phyloP scores from a whole-genome alignment of 2,329 filamentous ascomycete genomes.

The Aspergillus chevalieri region DNA sequence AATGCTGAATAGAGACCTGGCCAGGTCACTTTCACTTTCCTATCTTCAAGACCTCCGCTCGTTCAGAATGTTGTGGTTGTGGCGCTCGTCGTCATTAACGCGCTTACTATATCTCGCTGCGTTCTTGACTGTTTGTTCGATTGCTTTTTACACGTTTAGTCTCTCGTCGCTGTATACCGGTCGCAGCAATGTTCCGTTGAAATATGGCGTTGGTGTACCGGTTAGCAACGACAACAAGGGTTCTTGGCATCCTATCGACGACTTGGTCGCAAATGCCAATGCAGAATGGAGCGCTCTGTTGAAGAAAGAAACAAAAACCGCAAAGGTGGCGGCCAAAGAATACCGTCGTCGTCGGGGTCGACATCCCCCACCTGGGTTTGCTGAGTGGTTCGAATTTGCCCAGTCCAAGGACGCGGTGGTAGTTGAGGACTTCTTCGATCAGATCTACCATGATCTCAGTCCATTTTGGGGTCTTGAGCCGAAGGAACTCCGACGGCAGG shows the following conservation, averaged over 20 bases:
- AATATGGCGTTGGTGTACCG: too few species aligned
- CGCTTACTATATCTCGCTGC: too few species aligned
- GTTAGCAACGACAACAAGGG: too few species aligned
- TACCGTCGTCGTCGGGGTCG: slow-evolving; percentile 42
- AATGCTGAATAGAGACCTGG: too few species aligned
- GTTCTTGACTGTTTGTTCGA: too few species aligned
- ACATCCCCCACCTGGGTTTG: slow-evolving; percentile 31
- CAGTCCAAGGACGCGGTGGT: slow-evolving; percentile 37
- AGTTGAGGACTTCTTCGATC: slow-evolving; percentile 44
- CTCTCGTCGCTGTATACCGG: too few species aligned
- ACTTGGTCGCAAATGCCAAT: slow-evolving; percentile 12
- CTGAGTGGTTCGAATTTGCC: slow-evolving; percentile 44
- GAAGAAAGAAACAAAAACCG: slow-evolving; percentile 27
- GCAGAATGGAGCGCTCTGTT: slow-evolving; percentile 7
- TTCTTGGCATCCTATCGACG: slow-evolving; percentile 10
- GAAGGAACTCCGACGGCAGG: slow-evolving; percentile 30
- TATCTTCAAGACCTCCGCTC: too few species aligned
- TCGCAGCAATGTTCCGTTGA: too few species aligned
- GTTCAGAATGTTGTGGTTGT: too few species aligned
- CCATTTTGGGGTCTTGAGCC: slow-evolving; percentile 46
- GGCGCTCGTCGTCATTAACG: too few species aligned
- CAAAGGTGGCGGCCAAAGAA: slow-evolving; percentile 33
- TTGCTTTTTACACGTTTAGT: too few species aligned
- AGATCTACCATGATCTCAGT: slow-evolving; percentile 44
- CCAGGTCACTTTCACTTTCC: too few species aligned